Evolutionary conservation across 768 basidiomycete species (phyloP), one percentile per base, ranked within the genome.

Genomic region (Boletus vinaceobasis): DNA sequence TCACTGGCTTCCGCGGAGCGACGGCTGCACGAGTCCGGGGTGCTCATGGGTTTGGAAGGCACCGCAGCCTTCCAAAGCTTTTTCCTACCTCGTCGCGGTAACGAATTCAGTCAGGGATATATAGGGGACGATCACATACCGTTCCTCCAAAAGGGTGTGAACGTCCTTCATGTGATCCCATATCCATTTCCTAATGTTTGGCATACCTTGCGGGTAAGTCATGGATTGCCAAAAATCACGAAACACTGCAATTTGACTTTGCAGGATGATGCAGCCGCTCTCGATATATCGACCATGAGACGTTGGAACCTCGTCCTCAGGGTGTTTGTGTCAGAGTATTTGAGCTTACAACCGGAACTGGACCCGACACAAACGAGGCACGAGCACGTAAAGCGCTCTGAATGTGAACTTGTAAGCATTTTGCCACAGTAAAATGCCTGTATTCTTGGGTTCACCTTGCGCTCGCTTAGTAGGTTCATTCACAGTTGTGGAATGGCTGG

Each of bases 121-220:
- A 86, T 96, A 57, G 91, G 83, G 38, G 97, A 99, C 70, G 97
- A 99, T 71, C 97, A 99, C 63, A 70, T 93, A 39, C 97, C 97
- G 23, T 98, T 99, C 75, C 64, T 96, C 47, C 71, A 75, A 36
- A 73, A 76, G 57, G 97, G 97, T 2, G 93, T 98, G 15, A 90
- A 84, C 57, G 74, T 98, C 48, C 73, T 99, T 60, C 97, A 99
- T 70, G 68, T 98, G 43, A 98, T 98, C 51, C 73, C 95, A 3
- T 82, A 83, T 44, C 93, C 90, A 3, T 99, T 98, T 70, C 97
- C 97, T 4, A 55, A 39, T 2, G 93, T 96, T 15, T 98, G 94
- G 95, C 94, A 98, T 70, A 86, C 81, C 8, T 65, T 91, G 35
- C 68, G 65, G 53, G 96, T 93, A 65, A 64, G 82, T 73, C 13